phyloP scores from a whole-genome alignment of 345 rosid species.

The Dovyalis caffra region DNA sequence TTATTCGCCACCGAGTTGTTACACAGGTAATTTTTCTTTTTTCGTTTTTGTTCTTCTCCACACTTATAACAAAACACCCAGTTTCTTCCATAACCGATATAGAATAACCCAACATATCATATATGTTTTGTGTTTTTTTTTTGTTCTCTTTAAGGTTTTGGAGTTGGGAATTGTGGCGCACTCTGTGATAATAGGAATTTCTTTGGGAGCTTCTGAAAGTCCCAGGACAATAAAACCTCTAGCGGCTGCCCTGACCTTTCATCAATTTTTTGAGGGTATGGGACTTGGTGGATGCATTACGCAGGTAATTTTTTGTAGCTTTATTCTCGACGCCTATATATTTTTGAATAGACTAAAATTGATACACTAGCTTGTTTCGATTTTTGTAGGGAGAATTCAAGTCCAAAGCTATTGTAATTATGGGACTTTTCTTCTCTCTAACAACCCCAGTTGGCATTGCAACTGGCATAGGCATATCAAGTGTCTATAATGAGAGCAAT shows the following conservation, averaged over 20 bases:
- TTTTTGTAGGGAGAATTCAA: slow-evolving; percentile 39
- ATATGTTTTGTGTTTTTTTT: neutral
- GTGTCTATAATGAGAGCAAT: slow-evolving; percentile 29
- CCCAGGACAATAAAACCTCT: slow-evolving; percentile 28
- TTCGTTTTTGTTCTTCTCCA: too few species aligned
- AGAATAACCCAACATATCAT: too few species aligned
- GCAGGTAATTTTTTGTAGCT: slow-evolving; percentile 10
- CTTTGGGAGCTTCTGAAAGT: slow-evolving; percentile 29
- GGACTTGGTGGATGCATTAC: slow-evolving; percentile 32
- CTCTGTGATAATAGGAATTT: slow-evolving; percentile 29
- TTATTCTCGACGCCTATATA: too few species aligned
- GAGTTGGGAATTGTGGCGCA: slow-evolving; percentile 32
- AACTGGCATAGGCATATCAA: slow-evolving; percentile 38
- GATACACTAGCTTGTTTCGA: neutral
- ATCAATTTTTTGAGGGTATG: slow-evolving; percentile 33
- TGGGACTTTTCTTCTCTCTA: slow-evolving; percentile 43
- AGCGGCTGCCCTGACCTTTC: slow-evolving; percentile 25
- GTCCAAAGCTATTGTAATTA: slow-evolving; percentile 16
- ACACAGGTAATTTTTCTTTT: slow-evolving; percentile 27
- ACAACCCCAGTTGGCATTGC: slow-evolving; percentile 48
- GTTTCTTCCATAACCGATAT: too few species aligned
- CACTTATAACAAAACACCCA: too few species aligned
- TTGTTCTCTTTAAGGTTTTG: slow-evolving; percentile 19
- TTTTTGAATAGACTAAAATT: too few species aligned
- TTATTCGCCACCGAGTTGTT: slow-evolving; percentile 49